Evolutionary conservation across 345 rosid genomes (phyloP).

Genomic region (Adansonia digitata): DNA sequence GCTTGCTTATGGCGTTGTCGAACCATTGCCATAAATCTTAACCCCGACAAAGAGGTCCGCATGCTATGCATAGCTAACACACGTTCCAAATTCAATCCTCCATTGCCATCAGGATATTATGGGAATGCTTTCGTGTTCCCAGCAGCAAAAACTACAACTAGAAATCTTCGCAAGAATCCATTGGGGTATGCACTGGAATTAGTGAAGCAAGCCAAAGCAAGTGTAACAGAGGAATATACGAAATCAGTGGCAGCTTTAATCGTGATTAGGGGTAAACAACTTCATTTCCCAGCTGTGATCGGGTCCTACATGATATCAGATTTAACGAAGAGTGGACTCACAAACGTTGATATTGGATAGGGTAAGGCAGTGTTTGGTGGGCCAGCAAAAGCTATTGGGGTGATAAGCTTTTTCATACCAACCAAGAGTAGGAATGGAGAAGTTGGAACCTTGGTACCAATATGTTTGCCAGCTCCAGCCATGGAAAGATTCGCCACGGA

Average conservation of each 20-base stretch:
- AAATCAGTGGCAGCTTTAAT: background rate
- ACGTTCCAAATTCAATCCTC: background rate
- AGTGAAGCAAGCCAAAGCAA: background rate
- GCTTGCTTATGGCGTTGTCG: background rate
- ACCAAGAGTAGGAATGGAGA: slow-evolving; percentile 25
- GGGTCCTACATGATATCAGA: background rate
- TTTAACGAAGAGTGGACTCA: too few species aligned
- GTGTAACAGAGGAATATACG: background rate
- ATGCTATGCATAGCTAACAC: background rate
- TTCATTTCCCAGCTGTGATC: background rate
- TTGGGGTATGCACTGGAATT: background rate
- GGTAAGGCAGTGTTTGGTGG: background rate
- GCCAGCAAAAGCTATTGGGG: background rate
- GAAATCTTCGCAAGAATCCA: background rate
- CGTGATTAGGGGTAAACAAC: background rate
- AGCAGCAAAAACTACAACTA: background rate
- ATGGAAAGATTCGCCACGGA: slow-evolving; percentile 44
- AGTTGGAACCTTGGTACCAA: slow-evolving; percentile 37
- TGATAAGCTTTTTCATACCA: background rate
- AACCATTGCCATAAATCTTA: background rate
- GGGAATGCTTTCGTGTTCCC: background rate
- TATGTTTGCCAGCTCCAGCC: slow-evolving; percentile 38
- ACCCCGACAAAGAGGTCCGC: background rate
- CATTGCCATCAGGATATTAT: background rate
- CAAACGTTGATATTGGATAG: background rate